phyloP scores from a whole-genome alignment of 1,284 basidiomycete species.

The Sporisorium iseilematis-ciliati region DNA sequence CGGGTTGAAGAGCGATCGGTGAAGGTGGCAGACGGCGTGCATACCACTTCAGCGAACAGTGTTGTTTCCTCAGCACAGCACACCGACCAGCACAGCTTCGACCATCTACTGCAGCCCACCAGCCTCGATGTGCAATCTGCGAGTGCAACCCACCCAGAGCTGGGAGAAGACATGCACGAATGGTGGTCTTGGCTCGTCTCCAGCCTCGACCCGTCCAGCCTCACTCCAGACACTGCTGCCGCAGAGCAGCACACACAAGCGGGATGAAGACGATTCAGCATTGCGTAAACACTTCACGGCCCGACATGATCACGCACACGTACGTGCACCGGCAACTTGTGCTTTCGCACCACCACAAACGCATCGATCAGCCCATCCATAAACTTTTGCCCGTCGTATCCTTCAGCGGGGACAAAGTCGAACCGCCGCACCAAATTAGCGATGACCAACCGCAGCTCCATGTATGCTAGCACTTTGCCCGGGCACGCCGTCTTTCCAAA shows the following conservation, averaged over 20 bases:
- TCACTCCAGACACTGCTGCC: neutral
- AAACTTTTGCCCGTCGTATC: constrained; percentile 27
- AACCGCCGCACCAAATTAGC: constrained; percentile 33
- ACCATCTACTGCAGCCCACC: no score
- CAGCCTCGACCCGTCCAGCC: constrained; percentile 2
- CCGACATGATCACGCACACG: constrained; percentile 17
- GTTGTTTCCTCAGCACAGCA: neutral
- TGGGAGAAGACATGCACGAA: constrained; percentile 29
- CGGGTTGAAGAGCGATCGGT: no score
- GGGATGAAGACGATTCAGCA: neutral
- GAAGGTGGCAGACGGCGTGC: no score
- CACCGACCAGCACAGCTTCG: no score
- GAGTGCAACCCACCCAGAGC: constrained; percentile 8
- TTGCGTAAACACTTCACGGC: neutral
- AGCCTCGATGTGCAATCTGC: neutral
- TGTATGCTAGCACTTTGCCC: constrained; percentile 38
- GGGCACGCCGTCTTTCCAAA: constrained; percentile 43
- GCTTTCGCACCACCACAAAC: constrained; percentile 18
- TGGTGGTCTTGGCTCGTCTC: constrained; percentile 40
- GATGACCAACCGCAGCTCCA: constrained; percentile 36
- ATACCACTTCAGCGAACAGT: no score
- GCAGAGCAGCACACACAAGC: neutral
- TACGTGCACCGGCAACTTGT: constrained; percentile 26
- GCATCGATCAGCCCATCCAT: constrained; percentile 20
- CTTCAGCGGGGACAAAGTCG: constrained; percentile 26